phyloP scores from a whole-genome alignment of 2,329 filamentous ascomycete species.

The Dactylonectria macrodidyma region DNA sequence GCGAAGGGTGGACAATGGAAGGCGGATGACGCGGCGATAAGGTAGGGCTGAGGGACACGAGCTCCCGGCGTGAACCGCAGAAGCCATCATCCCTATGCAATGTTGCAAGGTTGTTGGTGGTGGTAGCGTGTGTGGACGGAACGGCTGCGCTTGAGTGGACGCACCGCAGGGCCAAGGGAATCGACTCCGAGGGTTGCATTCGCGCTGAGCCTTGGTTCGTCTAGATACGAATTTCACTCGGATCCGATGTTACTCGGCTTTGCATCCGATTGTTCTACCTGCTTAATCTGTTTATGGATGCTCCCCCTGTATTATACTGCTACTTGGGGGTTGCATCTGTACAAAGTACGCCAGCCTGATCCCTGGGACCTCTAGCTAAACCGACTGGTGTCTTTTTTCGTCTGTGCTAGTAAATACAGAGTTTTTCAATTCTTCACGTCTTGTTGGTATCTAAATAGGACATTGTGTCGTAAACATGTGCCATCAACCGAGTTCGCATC shows the following conservation, averaged over 20 bases:
- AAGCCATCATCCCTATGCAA: neutral
- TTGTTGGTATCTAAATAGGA: slow-evolving; percentile 11
- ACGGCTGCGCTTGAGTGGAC: neutral
- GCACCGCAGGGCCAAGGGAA: neutral
- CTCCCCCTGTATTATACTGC: neutral
- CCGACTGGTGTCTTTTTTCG: neutral
- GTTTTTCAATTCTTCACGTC: neutral
- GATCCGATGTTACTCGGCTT: neutral
- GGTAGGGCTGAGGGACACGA: slow-evolving; percentile 6
- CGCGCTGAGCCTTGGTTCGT: neutral
- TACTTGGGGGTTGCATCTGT: neutral
- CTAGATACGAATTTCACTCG: neutral
- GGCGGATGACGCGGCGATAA: slow-evolving; percentile 1
- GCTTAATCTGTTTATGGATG: neutral
- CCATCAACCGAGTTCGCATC: neutral
- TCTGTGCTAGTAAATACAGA: slow-evolving; percentile 2
- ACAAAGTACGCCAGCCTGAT: neutral
- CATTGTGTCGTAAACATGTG: slow-evolving; percentile 10
- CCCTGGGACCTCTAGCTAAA: neutral
- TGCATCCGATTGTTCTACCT: neutral
- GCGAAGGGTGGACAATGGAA: slow-evolving; percentile 4
- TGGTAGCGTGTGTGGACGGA: neutral
- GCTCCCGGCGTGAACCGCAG: slow-evolving; percentile 2
- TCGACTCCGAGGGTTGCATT: neutral
- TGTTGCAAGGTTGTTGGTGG: neutral